Conservation (phyloP, 495 filamentous ascomycete genomes). For the Xylona heveae region DNA sequence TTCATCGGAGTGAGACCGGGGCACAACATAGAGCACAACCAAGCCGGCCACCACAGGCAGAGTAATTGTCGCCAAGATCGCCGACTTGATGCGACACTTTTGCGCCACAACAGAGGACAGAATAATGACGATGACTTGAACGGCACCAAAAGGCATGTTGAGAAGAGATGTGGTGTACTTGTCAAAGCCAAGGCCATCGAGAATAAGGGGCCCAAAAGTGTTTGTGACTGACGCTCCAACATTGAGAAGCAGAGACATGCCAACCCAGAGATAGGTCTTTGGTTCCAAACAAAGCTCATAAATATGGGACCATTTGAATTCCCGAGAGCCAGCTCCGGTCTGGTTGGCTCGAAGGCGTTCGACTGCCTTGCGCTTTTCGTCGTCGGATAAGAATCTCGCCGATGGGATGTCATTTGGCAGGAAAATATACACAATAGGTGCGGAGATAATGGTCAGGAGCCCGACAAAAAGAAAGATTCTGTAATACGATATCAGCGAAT, state of each 20-base stretch:
- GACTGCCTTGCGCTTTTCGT: constrained; percentile 8
- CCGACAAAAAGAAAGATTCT: constrained; percentile 26
- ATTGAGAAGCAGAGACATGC: constrained; percentile 35
- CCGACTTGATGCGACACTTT: constrained; percentile 27
- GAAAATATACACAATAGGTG: constrained; percentile 21
- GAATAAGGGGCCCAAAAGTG: constrained; percentile 36
- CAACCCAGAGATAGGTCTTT: constrained; percentile 27
- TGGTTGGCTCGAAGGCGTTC: constrained; percentile 11
- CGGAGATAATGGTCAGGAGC: constrained; percentile 23
- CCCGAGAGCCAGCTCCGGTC: constrained; percentile 12
- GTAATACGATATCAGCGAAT: too few species aligned
- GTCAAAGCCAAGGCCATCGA: constrained; percentile 36
- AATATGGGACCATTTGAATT: constrained; percentile 26
- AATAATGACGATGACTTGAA: constrained; percentile 24
- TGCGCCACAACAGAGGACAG: too few species aligned
- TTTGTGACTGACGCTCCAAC: constrained; percentile 38
- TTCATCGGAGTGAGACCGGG: constrained; percentile 18
- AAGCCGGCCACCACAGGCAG: constrained; percentile 35
- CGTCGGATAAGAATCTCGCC: constrained; percentile 9
- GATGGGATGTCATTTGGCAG: constrained; percentile 25
- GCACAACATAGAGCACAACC: constrained; percentile 29
- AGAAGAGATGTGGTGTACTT: constrained; percentile 28
- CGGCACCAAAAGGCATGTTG: constrained; percentile 27
- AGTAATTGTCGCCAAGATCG: constrained; percentile 23
- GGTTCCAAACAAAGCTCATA: constrained; percentile 23